phyloP scores from a whole-genome alignment of 139 green algal genomes.

The Micromonas pusilla region DNA sequence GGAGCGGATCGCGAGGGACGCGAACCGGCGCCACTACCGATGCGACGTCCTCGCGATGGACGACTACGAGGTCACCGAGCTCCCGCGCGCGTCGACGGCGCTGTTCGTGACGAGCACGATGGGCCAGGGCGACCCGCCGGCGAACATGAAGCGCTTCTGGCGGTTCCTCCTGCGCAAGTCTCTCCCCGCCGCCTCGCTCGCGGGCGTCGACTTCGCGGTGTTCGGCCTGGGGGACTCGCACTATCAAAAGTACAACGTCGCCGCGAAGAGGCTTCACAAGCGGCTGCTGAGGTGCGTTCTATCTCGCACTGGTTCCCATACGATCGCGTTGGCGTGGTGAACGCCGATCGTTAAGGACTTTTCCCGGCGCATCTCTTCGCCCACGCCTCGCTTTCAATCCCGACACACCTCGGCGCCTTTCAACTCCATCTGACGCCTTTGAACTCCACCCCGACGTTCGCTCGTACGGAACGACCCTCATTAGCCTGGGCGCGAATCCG shows the following conservation, averaged over 20 bases:
- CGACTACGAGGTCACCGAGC: constrained; percentile 46
- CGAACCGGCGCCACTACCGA: constrained; percentile 40
- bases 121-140: constrained; percentile 79
- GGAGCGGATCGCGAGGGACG: constrained; percentile 67
- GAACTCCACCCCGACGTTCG: no score
- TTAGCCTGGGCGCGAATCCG: constrained; percentile 62
- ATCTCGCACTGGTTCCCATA: no score
- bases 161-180: constrained; percentile 75
- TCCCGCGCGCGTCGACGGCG: constrained; percentile 53
- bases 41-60: constrained; percentile 62
- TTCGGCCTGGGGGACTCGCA: constrained; percentile 93
- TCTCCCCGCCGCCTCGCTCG: constrained; percentile 62
- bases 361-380: no score
- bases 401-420: no score
- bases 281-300: constrained; percentile 63
- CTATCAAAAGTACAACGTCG: constrained; percentile 88
- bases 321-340: no score
- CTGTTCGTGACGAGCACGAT: constrained; percentile 77
- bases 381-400: no score
- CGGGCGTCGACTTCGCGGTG: constrained; percentile 51
- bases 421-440: no score
- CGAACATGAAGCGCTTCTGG: constrained; percentile 87
- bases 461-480: no score
- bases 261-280: constrained; percentile 80
- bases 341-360: no score